Conservation (phyloP, 2,329 filamentous ascomycete genomes). For the Aspergillus cejpii region DNA sequence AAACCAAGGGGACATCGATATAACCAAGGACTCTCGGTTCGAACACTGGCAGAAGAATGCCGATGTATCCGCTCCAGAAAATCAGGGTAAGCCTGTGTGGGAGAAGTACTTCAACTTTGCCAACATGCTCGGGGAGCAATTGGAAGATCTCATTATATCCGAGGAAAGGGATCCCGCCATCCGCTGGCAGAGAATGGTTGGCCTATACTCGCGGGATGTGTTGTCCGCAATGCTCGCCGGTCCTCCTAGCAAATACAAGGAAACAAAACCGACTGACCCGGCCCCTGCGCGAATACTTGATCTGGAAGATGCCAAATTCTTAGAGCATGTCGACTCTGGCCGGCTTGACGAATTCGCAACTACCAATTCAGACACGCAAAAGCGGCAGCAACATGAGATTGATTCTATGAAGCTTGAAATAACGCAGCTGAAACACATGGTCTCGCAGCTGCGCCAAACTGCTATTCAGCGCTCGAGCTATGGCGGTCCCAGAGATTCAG, state of each 20-base stretch:
- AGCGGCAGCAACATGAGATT: conserved; percentile 22
- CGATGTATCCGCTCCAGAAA: conserved; percentile 13
- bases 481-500: not conserved
- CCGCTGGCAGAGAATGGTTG: conserved; percentile 18
- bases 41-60: conserved; percentile 28
- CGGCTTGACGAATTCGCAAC: not conserved
- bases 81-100: conserved; percentile 19
- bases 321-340: not conserved
- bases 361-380: not conserved
- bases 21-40: conserved; percentile 18
- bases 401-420: conserved; percentile 25
- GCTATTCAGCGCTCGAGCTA: conserved; percentile 11
- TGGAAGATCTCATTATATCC: conserved; percentile 19
- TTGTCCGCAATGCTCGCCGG: conserved; percentile 19
- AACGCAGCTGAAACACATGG: conserved; percentile 25
- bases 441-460: conserved; percentile 23
- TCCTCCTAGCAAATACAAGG: conserved; percentile 3
- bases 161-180: conserved; percentile 11
- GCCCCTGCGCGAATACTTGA: not conserved
- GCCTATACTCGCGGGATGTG: conserved; percentile 22
- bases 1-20: conserved; percentile 25
- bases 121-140: conserved; percentile 22
- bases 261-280: not conserved
- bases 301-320: not conserved
- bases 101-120: conserved; percentile 33